A percentile compares a stretch with the other conserved stretches of the same genome.
Conservation (phyloP, 2,329 filamentous ascomycete species). For the Calonectria naviculata region DNA sequence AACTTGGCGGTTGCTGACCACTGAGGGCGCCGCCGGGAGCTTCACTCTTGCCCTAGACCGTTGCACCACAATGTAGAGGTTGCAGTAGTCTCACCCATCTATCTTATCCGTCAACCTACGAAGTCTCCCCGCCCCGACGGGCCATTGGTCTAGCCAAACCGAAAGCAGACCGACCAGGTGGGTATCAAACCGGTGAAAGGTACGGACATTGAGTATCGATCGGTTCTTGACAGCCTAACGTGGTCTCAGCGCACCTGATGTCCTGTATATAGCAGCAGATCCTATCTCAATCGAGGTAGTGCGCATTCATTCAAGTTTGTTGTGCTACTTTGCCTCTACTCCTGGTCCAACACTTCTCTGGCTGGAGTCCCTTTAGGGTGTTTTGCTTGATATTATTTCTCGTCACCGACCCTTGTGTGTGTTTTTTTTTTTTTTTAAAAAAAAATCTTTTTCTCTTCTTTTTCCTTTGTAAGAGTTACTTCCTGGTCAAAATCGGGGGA, state of each 20-base stretch:
- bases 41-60: slow-evolving; percentile 4
- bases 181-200: slow-evolving; percentile 7
- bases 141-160: slow-evolving; percentile 14
- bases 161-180: slow-evolving; percentile 10
- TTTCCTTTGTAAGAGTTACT: neutral
- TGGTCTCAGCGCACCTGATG: slow-evolving; percentile 34
- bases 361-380: neutral
- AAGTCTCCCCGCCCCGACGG: slow-evolving; percentile 17
- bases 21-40: slow-evolving; percentile 19
- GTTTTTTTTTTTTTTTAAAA: neutral
- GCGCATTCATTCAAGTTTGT: neutral
- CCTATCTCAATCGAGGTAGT: neutral
- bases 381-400: neutral
- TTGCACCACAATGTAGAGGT: slow-evolving; percentile 14
- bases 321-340: neutral
- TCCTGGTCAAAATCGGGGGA: too few relatives aligned
- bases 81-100: slow-evolving; percentile 23
- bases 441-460: neutral
- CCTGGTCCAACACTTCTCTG: neutral
- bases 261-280: slow-evolving; percentile 33
- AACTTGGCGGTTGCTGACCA: slow-evolving; percentile 6
- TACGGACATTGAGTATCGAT: slow-evolving; percentile 12
- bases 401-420: neutral
- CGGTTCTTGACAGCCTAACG: slow-evolving; percentile 8
- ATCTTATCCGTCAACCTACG: slow-evolving; percentile 14